Percentiles rank a stretch among this genome's conserved stretches.
Evolutionary conservation across 441 rosid species (phyloP).

Genomic region (Theobroma grandiflorum): DNA sequence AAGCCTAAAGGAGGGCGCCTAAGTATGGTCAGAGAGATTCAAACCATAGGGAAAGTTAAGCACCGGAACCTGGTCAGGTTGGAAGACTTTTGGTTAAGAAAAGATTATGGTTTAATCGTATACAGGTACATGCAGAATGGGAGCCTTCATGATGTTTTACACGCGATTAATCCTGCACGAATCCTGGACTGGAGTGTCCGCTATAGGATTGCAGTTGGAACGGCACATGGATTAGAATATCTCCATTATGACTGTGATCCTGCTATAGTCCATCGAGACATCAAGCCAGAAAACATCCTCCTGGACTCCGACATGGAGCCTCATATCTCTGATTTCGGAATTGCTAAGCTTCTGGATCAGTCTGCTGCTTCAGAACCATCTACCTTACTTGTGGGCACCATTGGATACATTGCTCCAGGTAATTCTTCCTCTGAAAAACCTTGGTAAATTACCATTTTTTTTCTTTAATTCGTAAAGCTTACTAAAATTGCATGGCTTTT

Average conservation of each 20-base stretch:
- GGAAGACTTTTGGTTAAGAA: conserved; percentile 83
- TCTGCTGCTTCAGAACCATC: conserved; percentile 53
- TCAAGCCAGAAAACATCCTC: conserved; percentile 84
- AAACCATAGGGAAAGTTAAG: conserved; percentile 65
- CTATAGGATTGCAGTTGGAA: conserved; percentile 66
- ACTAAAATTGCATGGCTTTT: background rate
- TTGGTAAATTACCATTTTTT: background rate
- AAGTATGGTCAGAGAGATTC: conserved; percentile 73
- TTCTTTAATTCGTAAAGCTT: background rate
- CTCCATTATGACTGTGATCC: conserved; percentile 87
- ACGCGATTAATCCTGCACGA: conserved; percentile 40
- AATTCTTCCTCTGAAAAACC: conserved; percentile 12
- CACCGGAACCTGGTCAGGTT: conserved; percentile 75
- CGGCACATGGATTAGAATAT: conserved; percentile 81
- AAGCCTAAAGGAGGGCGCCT: conserved; percentile 52
- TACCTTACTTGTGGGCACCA: conserved; percentile 57
- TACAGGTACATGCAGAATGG: conserved; percentile 79
- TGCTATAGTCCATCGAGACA: conserved; percentile 76
- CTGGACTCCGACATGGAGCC: conserved; percentile 83
- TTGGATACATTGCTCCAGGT: conserved; percentile 91
- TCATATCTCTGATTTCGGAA: conserved; percentile 83
- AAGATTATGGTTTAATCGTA: conserved; percentile 72
- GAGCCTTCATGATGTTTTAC: conserved; percentile 74
- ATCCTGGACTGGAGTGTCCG: conserved; percentile 69
- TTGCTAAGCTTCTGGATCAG: conserved; percentile 69